phyloP scores from a whole-genome alignment of 2,329 filamentous ascomycete genomes.

The Cladosporium sp. region DNA sequence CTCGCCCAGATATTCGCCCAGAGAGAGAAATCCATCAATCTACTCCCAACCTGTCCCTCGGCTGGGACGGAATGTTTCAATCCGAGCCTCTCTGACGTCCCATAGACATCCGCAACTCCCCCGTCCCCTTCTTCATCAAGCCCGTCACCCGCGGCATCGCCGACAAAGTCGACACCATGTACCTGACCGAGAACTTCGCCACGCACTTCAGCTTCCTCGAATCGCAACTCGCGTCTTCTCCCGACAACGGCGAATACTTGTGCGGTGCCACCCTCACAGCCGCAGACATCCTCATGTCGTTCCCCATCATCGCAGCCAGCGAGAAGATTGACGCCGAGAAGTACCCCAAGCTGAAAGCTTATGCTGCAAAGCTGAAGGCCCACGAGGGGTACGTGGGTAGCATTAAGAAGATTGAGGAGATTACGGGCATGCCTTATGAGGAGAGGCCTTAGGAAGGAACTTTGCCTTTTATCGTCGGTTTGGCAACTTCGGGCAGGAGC shows the following conservation, averaged over 20 bases:
- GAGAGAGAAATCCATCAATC: no score
- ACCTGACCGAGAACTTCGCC: conserved; percentile 45
- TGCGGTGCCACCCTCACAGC: conserved; percentile 47
- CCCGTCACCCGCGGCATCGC: conserved; percentile 58
- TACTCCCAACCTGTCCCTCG: no score
- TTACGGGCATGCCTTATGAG: conserved; percentile 27
- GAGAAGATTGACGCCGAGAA: conserved; percentile 37
- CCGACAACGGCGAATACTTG: conserved; percentile 47
- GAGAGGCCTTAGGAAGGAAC: background rate
- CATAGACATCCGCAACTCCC: conserved; percentile 42
- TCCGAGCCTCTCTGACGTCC: no score
- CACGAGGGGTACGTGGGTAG: conserved; percentile 44
- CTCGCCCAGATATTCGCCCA: no score
- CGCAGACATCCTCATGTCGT: conserved; percentile 52
- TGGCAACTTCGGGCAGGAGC: no score
- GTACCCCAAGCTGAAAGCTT: conserved; percentile 46
- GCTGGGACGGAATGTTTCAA: no score
- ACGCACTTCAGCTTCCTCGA: conserved; percentile 51
- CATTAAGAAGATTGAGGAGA: conserved; percentile 48
- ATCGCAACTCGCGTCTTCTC: conserved; percentile 43
- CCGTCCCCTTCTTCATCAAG: conserved; percentile 65
- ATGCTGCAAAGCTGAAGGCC: conserved; percentile 42
- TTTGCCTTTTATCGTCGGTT: background rate
- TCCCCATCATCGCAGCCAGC: conserved; percentile 45
- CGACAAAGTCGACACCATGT: conserved; percentile 41